Evolutionary conservation across 1,139 yeast species (phyloP), one percentile per base, ranked within the genome.

Genomic region (Candida tropicalis): DNA sequence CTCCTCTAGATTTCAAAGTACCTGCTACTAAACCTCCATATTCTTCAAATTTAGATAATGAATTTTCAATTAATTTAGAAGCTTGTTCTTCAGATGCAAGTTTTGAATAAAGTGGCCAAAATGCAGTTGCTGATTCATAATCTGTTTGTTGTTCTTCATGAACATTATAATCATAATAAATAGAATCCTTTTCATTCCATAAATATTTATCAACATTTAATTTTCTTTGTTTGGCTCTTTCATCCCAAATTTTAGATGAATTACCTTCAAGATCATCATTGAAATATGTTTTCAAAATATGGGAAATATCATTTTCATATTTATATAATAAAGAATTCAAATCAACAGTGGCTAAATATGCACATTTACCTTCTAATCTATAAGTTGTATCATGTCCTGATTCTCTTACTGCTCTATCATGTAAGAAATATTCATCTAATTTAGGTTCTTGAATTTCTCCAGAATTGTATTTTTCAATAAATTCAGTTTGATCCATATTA

Each of bases 371-470:
- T 66, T 91, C 97, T 43, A 93, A 70, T 56, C 99, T 75, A 60
- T 91, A 90, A 2, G 93, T 77, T 0, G 98, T 95, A 62, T 93
- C 99, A 62, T 93, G 99, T 1, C 99, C 99, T 36, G 95, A 85
- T 65, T 93, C 99, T 58, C 99, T 79, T 12, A 93, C 96, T 1
- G 96, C 98, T 48, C 98, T 77, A 63, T 93, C 99, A 61, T 93
- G 97, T 43, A 87, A 64, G 63, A 93, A 88, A 63, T 89, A 95
- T 51, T 82, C 90, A 58, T 93, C 99, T 44, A 93, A 72, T 12
- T 73, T 81, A 0, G 96, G 95, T 56, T 89, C 97, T 7, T 66
- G 48, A 24, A 91, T 73, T 45, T 73, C 66, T 5, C 85, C 85
- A 38, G 70, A 65, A 57, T 93, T 89, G 66, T 91, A 93, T 61